Percentiles rank a stretch among this genome's conserved stretches.
Evolutionary conservation across 345 rosid species (phyloP).

Genomic region (Nephelium lappaceum): DNA sequence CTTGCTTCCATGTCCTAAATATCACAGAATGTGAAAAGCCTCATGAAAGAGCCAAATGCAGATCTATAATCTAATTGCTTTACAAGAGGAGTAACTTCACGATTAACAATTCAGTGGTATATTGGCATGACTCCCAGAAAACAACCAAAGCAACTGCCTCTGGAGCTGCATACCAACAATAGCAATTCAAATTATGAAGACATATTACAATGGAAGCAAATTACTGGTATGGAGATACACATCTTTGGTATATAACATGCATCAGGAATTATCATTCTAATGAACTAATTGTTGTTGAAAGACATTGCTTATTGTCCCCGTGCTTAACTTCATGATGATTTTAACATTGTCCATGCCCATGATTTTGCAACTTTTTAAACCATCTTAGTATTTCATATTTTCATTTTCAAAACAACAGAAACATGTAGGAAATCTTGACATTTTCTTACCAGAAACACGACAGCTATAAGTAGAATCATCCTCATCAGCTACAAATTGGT

Average conservation of each 20-base stretch:
- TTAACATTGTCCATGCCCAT: background rate
- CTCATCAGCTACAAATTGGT: constrained; percentile 90
- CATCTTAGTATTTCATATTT: background rate
- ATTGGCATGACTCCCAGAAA: background rate
- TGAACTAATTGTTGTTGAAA: background rate
- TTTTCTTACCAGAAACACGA: constrained; percentile 79
- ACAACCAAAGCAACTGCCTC: background rate
- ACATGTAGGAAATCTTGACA: background rate
- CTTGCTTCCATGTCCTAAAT: too few species aligned
- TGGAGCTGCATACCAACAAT: constrained; percentile 4
- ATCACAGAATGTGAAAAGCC: background rate
- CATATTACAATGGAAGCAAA: background rate
- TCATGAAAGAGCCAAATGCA: background rate
- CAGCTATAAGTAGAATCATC: constrained; percentile 88
- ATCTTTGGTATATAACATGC: too few species aligned
- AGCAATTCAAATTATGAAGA: background rate
- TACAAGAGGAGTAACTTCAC: background rate
- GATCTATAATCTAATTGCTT: background rate
- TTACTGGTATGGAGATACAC: background rate
- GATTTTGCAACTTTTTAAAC: background rate
- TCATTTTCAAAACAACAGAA: background rate
- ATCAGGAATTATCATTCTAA: background rate
- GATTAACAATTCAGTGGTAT: background rate
- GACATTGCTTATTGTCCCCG: background rate
- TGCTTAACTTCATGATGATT: background rate